Conservation (phyloP, 306 rosid genomes). For the Hippophae gyantsensis region DNA sequence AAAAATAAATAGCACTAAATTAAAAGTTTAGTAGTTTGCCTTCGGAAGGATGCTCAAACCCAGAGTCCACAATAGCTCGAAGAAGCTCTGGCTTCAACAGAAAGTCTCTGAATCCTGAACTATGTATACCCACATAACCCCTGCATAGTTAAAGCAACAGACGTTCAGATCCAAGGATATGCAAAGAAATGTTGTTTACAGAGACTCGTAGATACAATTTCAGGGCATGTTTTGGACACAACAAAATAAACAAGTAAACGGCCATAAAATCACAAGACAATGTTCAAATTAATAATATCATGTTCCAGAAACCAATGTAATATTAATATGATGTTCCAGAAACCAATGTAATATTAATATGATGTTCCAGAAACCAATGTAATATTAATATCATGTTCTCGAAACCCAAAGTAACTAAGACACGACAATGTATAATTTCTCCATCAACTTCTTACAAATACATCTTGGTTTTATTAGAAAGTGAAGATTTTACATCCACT, state of each 20-base stretch:
- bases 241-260: too few species aligned
- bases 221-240: too few species aligned
- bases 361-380: too few species aligned
- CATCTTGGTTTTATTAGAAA: too few species aligned
- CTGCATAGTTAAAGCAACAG: constrained; percentile 18
- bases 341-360: neutral
- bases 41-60: constrained; percentile 99
- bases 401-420: neutral
- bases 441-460: too few species aligned
- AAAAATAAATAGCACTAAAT: neutral
- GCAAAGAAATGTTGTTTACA: neutral
- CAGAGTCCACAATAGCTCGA: constrained; percentile 94
- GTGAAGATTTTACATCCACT: too few species aligned
- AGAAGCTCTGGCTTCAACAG: constrained; percentile 98
- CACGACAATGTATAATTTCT: too few species aligned
- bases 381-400: neutral
- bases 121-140: constrained; percentile 98
- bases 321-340: neutral
- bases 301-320: too few species aligned
- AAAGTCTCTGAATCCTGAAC: constrained; percentile 99
- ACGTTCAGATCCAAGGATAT: neutral
- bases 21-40: constrained; percentile 34
- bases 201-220: too few species aligned
- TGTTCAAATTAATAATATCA: neutral
- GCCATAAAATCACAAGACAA: neutral